These are phyloP conservation scores for Physaria fendleri DNA, from an alignment of 345 rosid genomes.

Conservation along the genomic window DNA sequence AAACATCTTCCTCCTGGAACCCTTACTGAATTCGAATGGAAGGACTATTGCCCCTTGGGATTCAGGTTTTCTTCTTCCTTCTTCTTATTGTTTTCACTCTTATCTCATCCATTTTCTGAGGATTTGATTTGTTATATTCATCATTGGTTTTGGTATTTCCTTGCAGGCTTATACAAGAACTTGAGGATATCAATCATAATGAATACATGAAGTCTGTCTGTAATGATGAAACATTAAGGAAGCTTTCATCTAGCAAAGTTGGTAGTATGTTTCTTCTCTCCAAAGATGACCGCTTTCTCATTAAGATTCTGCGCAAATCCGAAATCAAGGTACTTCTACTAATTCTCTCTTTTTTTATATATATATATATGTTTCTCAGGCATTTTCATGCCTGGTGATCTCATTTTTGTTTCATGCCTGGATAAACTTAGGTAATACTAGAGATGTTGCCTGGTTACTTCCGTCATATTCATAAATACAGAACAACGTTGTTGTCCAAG, in stretches of 20 bases:
- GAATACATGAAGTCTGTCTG: slow-evolving; percentile 43
- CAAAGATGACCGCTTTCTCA: slow-evolving; percentile 35
- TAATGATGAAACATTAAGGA: slow-evolving; percentile 37
- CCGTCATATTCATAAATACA: slow-evolving; percentile 32
- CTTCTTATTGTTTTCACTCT: too few relatives aligned
- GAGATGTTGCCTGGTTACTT: slow-evolving; percentile 45
- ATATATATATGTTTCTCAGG: not conserved
- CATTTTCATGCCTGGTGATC: not conserved
- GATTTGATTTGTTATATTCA: not conserved
- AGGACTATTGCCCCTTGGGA: slow-evolving; percentile 47
- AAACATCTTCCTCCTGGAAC: slow-evolving; percentile 28
- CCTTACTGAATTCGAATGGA: slow-evolving; percentile 41
- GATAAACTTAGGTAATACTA: slow-evolving; percentile 30
- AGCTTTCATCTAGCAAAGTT: slow-evolving; percentile 37
- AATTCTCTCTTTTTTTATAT: too few relatives aligned
- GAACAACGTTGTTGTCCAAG: slow-evolving; percentile 33
- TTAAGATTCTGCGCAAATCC: slow-evolving; percentile 45
- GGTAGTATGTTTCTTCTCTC: slow-evolving; percentile 37
- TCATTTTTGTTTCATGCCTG: not conserved
- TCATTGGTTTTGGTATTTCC: not conserved
- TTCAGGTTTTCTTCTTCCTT: slow-evolving; percentile 37
- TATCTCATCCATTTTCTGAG: too few relatives aligned
- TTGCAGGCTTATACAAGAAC: slow-evolving; percentile 40
- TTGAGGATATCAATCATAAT: slow-evolving; percentile 35
- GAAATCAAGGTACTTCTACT: slow-evolving; percentile 42